phyloP scores from a whole-genome alignment of 2,329 filamentous ascomycete species.

The Macrophomina tecta region DNA sequence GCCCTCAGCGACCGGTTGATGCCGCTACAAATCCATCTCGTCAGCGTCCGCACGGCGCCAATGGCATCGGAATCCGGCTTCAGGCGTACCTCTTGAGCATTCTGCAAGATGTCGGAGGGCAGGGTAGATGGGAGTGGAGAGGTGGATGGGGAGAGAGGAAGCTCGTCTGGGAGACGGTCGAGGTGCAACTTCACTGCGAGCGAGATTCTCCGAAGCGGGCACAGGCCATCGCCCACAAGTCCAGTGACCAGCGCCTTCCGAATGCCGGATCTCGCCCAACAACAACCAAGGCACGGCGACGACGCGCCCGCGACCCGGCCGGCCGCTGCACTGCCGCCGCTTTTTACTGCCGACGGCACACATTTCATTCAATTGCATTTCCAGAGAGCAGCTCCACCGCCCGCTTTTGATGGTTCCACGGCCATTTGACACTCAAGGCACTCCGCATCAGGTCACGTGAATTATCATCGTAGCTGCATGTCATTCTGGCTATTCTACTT shows the following conservation, averaged over 20 bases:
- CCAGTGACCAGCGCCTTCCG: conserved; percentile 16
- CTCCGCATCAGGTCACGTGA: background rate
- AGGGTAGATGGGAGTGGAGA: conserved; percentile 43
- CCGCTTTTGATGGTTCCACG: background rate
- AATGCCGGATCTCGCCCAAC: conserved; percentile 19
- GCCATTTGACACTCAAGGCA: background rate
- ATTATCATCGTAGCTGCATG: conserved; percentile 1
- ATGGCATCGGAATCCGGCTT: conserved; percentile 39
- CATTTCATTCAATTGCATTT: background rate
- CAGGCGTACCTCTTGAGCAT: conserved; percentile 67
- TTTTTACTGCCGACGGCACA: too few species aligned
- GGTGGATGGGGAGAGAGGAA: conserved; percentile 32
- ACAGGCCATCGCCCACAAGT: conserved; percentile 12
- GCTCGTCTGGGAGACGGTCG: conserved; percentile 26
- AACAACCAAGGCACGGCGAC: background rate
- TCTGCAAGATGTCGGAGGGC: conserved; percentile 54
- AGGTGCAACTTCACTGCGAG: conserved; percentile 26
- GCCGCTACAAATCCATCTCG: conserved; percentile 60
- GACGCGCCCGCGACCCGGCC: conserved; percentile 10
- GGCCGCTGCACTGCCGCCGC: background rate
- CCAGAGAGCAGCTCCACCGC: background rate
- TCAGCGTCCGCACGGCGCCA: conserved; percentile 46
- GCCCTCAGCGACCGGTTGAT: conserved; percentile 69
- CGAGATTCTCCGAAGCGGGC: conserved; percentile 25
- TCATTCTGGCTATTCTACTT: conserved; percentile 23